These are phyloP conservation scores for Cyclotella distinguenda DNA, from an alignment of 108 stramenopile species.

Conservation along the genomic window DNA sequence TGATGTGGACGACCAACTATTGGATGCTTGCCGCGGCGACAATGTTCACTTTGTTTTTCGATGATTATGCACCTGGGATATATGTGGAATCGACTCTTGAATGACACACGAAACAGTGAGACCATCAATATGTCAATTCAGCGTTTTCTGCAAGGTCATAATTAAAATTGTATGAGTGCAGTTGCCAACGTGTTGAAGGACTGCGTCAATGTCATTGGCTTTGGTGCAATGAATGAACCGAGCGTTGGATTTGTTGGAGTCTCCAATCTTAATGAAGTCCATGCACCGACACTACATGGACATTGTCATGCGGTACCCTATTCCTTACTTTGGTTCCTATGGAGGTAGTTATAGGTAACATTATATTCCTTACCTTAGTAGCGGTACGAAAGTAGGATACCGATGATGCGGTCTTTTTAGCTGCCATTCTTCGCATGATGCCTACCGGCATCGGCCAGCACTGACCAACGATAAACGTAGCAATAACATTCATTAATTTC, in stretches of 20 bases:
- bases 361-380: too few relatives aligned
- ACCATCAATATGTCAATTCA: slow-evolving; percentile 1
- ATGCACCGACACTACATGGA: slow-evolving; percentile 2
- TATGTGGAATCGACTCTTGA: slow-evolving; percentile 7
- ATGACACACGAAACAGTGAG: neutral
- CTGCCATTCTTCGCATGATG: too few relatives aligned
- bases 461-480: too few relatives aligned
- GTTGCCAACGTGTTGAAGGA: slow-evolving; percentile 26
- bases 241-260: slow-evolving; percentile 13
- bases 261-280: neutral
- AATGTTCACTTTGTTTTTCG: slow-evolving; percentile 43
- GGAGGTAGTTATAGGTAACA: too few relatives aligned
- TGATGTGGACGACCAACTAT: slow-evolving; percentile 41
- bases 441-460: too few relatives aligned
- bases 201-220: slow-evolving; percentile 35
- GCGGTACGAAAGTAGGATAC: too few relatives aligned
- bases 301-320: too few relatives aligned
- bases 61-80: slow-evolving; percentile 32
- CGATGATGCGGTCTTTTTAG: too few relatives aligned
- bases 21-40: slow-evolving; percentile 26
- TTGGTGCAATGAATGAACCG: slow-evolving; percentile 40
- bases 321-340: too few relatives aligned
- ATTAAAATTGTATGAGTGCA: slow-evolving; percentile 8
- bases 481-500: too few relatives aligned
- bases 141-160: slow-evolving; percentile 21